Evolutionary conservation across 140 eudicot genomes (phyloP), one percentile per base, ranked within the genome.

Genomic region (Anethum foeniculum): DNA sequence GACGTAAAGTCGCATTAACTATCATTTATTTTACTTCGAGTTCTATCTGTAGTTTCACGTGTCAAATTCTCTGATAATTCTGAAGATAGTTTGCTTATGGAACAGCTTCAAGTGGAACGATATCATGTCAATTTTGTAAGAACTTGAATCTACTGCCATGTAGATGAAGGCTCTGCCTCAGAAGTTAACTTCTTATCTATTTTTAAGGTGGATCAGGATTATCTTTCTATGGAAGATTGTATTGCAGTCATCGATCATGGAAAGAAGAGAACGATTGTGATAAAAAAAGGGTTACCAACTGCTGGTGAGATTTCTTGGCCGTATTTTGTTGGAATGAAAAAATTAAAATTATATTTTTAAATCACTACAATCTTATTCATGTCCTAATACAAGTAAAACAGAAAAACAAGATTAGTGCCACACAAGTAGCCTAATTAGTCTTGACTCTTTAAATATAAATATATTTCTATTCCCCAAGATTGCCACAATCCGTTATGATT

Each of bases 251-350:
- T 95, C 72, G 99, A 95, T 85, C 99, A 95, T 77, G 97, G 89
- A 83, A 92, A 10, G 3, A 46, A 46, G 10, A 9, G 14, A 78
- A 95, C 97, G 1, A 88, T 84, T 58, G 92, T 92, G 23, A 81
- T 95, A 79, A 95, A 92, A 85, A 96, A 90, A 80, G 97, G 99
- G 64, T 90, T 95, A n/a, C 99, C 96, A 0, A 97, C 92, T 87
- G 87, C 86, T 43, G 97, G 99, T 95, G 89, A 83, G 91, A 28
- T 34, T 47, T 39, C 27, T 49, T 25, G 12, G 32, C 58, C 11
- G 34, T 56, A 81, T 58, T 75, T 60, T 67, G 27, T 25, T 25
- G n/a, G 30, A 6, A 43, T 36, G 13, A 71, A 7, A 71, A 15
- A 19, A 36, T n/a, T 23, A 71, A 71, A n/a, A 5, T 28, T 25